Percentiles rank a stretch among this genome's conserved stretches.
Evolutionary conservation across 371 early-diverging fungal genomes (phyloP).

Genomic region (Neoconidiobolus thromboides): DNA sequence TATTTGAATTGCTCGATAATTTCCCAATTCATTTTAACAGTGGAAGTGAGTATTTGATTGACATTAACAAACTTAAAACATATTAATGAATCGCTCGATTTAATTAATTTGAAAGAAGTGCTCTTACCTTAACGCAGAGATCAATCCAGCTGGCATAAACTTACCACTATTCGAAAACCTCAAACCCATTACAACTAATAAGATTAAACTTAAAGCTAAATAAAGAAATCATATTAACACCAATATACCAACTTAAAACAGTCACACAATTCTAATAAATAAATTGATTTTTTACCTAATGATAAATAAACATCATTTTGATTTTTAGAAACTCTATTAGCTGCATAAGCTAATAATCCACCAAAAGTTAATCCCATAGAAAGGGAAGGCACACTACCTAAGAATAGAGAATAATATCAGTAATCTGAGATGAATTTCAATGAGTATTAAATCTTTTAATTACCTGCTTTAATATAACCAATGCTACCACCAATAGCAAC

Average conservation of each 20-base stretch:
- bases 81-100: no score
- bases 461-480: constrained; percentile 6
- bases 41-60: no score
- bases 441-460: neutral
- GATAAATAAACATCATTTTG: constrained; percentile 21
- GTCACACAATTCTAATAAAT: no score
- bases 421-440: neutral
- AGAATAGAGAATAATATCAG: neutral
- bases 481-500: neutral
- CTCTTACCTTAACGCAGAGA: constrained; percentile 23
- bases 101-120: no score
- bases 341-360: constrained; percentile 16
- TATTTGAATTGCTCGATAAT: no score
- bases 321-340: constrained; percentile 20
- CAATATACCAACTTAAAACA: neutral
- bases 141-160: constrained; percentile 41
- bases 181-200: constrained; percentile 31
- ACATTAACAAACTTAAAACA: no score
- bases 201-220: constrained; percentile 18
- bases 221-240: neutral
- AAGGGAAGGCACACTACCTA: constrained; percentile 23
- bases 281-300: constrained; percentile 13
- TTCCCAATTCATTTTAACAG: no score
- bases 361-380: constrained; percentile 22
- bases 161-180: constrained; percentile 29